A percentile compares a stretch with the other conserved stretches of the same genome.
These are phyloP conservation scores for Epithele typhae DNA, from an alignment of 768 basidiomycete genomes.

Conservation along the genomic window DNA sequence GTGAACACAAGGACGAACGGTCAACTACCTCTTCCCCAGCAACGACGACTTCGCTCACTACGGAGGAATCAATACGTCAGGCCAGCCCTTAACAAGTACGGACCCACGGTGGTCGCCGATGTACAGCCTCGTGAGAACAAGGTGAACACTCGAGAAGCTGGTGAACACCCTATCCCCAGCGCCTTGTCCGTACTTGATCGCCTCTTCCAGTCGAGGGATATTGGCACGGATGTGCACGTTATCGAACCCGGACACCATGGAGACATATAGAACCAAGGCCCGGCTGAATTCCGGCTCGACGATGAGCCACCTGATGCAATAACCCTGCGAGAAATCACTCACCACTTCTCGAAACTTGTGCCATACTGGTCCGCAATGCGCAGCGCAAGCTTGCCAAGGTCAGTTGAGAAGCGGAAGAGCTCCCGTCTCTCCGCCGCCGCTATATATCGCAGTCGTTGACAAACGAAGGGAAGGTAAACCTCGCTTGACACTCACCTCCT, in stretches of 20 bases:
- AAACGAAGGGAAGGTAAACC: background rate
- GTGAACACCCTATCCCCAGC: conserved; percentile 68
- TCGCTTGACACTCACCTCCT: conserved; percentile 39
- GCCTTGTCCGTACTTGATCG: conserved; percentile 59
- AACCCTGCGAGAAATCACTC: too few species aligned
- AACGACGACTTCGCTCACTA: conserved; percentile 55
- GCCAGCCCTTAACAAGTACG: background rate
- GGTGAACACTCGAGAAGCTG: conserved; percentile 54
- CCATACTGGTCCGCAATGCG: conserved; percentile 65
- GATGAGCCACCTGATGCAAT: background rate
- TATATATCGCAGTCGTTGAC: background rate
- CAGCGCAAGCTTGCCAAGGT: conserved; percentile 62
- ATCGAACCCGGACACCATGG: conserved; percentile 65
- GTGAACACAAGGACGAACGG: too few species aligned
- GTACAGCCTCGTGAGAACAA: conserved; percentile 49
- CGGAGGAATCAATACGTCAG: background rate
- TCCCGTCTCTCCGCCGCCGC: conserved; percentile 57
- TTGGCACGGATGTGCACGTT: conserved; percentile 62
- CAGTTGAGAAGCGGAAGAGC: conserved; percentile 62
- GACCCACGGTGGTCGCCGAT: conserved; percentile 58
- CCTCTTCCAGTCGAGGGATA: conserved; percentile 54
- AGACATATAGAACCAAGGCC: conserved; percentile 55
- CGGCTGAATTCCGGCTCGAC: conserved; percentile 36
- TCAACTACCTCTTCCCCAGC: conserved; percentile 62
- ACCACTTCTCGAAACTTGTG: conserved; percentile 66